A percentile compares a stretch with the other conserved stretches of the same genome.
phyloP scores from a whole-genome alignment of 2,329 filamentous ascomycete species.

The Ceratocystis colombiana region DNA sequence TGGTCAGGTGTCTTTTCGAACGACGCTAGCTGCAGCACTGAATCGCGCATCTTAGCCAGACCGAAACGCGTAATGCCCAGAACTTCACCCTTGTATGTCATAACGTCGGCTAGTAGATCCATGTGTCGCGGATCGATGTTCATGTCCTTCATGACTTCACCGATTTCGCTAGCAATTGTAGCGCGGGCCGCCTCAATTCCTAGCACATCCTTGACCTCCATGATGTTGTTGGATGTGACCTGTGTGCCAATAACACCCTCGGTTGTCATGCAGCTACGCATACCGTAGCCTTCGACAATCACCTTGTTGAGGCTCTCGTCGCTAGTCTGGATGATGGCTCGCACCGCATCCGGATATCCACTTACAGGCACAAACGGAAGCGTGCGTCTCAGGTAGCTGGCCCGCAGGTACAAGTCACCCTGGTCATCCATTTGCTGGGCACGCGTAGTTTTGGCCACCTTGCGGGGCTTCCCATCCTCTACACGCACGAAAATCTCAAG shows the following conservation, averaged over 20 bases:
- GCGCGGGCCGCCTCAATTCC: slow-evolving; percentile 89
- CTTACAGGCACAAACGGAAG: slow-evolving; percentile 79
- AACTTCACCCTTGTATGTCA: slow-evolving; percentile 98
- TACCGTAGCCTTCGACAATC: slow-evolving; percentile 88
- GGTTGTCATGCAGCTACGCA: slow-evolving; percentile 83
- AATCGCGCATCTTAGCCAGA: slow-evolving; percentile 90
- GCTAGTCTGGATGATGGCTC: slow-evolving; percentile 80
- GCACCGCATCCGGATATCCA: slow-evolving; percentile 73
- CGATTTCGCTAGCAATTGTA: slow-evolving; percentile 84
- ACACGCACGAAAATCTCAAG: slow-evolving; percentile 65
- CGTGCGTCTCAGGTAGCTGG: slow-evolving; percentile 74
- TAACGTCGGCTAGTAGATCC: slow-evolving; percentile 92
- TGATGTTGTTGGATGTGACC: slow-evolving; percentile 72
- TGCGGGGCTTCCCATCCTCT: slow-evolving; percentile 42
- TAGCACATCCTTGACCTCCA: slow-evolving; percentile 77
- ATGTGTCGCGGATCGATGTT: slow-evolving; percentile 95
- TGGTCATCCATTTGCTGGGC: slow-evolving; percentile 34
- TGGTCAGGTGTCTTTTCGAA: slow-evolving; percentile 99
- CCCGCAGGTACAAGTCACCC: slow-evolving; percentile 54
- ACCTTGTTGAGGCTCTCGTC: slow-evolving; percentile 60
- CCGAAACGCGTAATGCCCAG: slow-evolving; percentile 95
- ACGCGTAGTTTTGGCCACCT: slow-evolving; percentile 39
- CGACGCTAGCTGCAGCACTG: slow-evolving; percentile 81
- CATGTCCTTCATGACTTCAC: slow-evolving; percentile 84
- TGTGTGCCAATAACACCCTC: slow-evolving; percentile 73